Percentiles rank a stretch among this genome's conserved stretches.
Conservation (phyloP, 2,329 filamentous ascomycete species). For the Botrytis tulipae region DNA sequence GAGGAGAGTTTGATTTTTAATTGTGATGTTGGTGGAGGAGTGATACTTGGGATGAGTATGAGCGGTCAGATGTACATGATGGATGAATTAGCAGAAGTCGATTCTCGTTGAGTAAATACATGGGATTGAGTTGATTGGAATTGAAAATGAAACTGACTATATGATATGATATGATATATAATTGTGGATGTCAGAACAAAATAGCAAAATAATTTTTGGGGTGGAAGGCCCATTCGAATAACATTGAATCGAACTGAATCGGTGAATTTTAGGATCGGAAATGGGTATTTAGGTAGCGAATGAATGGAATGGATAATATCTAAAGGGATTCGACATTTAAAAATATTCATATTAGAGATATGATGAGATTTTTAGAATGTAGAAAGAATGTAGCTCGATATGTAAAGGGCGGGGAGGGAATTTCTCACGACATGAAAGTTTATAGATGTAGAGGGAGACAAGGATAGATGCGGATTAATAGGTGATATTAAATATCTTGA, state of each 20-base stretch:
- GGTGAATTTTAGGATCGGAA: neutral
- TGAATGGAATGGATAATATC: neutral
- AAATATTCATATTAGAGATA: neutral
- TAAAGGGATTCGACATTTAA: neutral
- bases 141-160: neutral
- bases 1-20: constrained; percentile 85
- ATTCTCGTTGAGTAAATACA: neutral
- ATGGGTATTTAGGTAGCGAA: neutral
- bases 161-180: neutral
- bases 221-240: neutral
- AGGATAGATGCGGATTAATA: neutral
- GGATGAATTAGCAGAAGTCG: neutral
- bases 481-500: neutral
- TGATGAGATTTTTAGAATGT: too few species aligned
- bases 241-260: neutral
- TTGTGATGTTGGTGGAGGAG: neutral
- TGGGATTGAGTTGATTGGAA: neutral
- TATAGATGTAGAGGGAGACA: neutral
- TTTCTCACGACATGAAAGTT: neutral
- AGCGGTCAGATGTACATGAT: neutral
- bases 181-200: neutral
- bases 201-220: neutral
- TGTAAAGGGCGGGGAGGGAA: neutral
- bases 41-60: neutral
- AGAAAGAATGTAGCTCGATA: neutral